These are phyloP conservation scores for Catunica adiposa DNA, from an alignment of 2,329 filamentous ascomycete species.

Conservation along the genomic window DNA sequence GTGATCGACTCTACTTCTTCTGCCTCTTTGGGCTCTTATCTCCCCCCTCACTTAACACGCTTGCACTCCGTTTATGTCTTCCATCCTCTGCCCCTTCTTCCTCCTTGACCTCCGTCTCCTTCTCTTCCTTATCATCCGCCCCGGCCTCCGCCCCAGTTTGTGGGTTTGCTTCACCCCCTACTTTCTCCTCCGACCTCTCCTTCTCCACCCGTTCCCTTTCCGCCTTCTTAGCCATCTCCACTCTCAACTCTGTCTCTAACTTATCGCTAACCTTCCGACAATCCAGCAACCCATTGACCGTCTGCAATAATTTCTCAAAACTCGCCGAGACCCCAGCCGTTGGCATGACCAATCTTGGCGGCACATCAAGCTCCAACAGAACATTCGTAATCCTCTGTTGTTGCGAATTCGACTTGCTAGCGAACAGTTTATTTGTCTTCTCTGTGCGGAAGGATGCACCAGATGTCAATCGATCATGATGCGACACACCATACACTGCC, in stretches of 20 bases:
- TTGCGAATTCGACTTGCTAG: conserved; percentile 60
- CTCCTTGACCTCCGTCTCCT: conserved; percentile 17
- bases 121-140: conserved; percentile 6
- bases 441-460: conserved; percentile 85
- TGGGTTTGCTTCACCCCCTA: neutral
- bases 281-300: conserved; percentile 54
- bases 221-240: conserved; percentile 39
- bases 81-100: conserved; percentile 12
- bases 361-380: conserved; percentile 55
- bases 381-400: conserved; percentile 59
- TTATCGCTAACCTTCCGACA: conserved; percentile 60
- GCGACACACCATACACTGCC: conserved; percentile 64
- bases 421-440: conserved; percentile 60
- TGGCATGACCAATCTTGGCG: conserved; percentile 54
- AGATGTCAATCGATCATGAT: conserved; percentile 68
- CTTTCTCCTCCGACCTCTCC: conserved; percentile 8
- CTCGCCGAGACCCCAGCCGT: conserved; percentile 53
- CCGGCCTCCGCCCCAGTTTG: too few relatives aligned
- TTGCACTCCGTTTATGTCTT: conserved; percentile 63
- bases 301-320: conserved; percentile 54
- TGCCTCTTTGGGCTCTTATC: conserved; percentile 44
- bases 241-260: conserved; percentile 52
- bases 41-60: conserved; percentile 55
- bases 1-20: conserved; percentile 39
- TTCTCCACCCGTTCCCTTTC: conserved; percentile 29